phyloP scores from a whole-genome alignment of 1,284 basidiomycete genomes.

The Grifola frondosa region DNA sequence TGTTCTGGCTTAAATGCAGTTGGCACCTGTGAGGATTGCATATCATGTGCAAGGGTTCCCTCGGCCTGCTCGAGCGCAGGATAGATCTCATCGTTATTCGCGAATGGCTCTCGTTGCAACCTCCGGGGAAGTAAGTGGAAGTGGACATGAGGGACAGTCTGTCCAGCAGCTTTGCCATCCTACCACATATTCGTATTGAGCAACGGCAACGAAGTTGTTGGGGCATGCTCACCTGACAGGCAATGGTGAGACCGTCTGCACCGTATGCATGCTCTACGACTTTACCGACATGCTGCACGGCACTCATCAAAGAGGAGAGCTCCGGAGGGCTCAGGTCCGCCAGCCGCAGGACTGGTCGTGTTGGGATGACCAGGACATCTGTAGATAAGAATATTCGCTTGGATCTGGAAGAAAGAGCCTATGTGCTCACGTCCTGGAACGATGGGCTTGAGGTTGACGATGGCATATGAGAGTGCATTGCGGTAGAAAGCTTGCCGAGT shows the following conservation, averaged over 20 bases:
- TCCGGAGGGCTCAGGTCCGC: constrained; percentile 72
- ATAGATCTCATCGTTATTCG: constrained; percentile 76
- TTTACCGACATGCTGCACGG: constrained; percentile 70
- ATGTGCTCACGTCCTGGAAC: constrained; percentile 82
- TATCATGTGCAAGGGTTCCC: constrained; percentile 42
- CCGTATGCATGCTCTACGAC: constrained; percentile 72
- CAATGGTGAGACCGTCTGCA: constrained; percentile 77
- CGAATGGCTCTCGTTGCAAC: constrained; percentile 65
- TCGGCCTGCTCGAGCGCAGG: constrained; percentile 74
- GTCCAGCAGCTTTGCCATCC: constrained; percentile 86
- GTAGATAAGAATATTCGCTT: constrained; percentile 8
- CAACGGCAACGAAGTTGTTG: not conserved
- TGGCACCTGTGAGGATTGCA: constrained; percentile 26
- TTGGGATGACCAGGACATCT: constrained; percentile 91
- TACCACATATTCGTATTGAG: constrained; percentile 32
- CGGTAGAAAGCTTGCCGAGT: constrained; percentile 81
- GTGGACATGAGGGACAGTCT: constrained; percentile 89
- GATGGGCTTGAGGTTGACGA: constrained; percentile 92
- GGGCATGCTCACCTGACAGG: constrained; percentile 64
- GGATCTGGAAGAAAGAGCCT: too few species aligned
- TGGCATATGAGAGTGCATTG: constrained; percentile 69
- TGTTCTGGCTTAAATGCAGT: not conserved
- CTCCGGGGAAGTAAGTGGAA: constrained; percentile 86
- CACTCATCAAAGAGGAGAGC: constrained; percentile 73
- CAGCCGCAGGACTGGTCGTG: constrained; percentile 73